A percentile compares a stretch with the other conserved stretches of the same genome.
Conservation (phyloP, 257 asterid species). For the Fraxinus americana region DNA sequence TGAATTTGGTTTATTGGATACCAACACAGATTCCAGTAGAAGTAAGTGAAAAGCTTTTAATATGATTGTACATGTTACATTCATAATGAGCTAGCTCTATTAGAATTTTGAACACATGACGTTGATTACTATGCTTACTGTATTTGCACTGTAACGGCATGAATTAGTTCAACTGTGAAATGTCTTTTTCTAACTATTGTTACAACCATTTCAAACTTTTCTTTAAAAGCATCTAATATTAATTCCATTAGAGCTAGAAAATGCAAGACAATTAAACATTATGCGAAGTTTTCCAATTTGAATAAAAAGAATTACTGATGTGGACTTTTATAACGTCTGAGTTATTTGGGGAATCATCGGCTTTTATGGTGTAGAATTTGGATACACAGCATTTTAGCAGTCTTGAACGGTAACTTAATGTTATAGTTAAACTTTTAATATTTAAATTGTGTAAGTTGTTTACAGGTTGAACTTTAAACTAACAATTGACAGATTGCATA, state of each 20-base stretch:
- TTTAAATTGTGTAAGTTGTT: not conserved
- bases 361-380: not conserved
- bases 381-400: not conserved
- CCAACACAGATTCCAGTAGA: constrained; percentile 58
- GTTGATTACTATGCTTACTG: not conserved
- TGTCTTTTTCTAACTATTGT: not conserved
- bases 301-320: not conserved
- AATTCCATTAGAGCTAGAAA: not conserved
- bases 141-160: not conserved
- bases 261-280: too few relatives aligned
- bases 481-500: not conserved
- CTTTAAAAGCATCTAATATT: too few relatives aligned
- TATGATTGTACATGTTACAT: not conserved
- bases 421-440: not conserved
- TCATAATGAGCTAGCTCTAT: not conserved
- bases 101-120: not conserved
- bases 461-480: not conserved
- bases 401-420: not conserved
- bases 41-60: constrained; percentile 49
- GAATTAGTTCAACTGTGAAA: not conserved
- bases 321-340: not conserved
- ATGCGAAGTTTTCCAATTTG: not conserved
- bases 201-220: not conserved
- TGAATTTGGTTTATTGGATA: constrained; percentile 63
- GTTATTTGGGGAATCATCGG: not conserved